These are phyloP conservation scores for Ehretia macrophylla DNA, from an alignment of 257 asterid genomes.

Conservation along the genomic window DNA sequence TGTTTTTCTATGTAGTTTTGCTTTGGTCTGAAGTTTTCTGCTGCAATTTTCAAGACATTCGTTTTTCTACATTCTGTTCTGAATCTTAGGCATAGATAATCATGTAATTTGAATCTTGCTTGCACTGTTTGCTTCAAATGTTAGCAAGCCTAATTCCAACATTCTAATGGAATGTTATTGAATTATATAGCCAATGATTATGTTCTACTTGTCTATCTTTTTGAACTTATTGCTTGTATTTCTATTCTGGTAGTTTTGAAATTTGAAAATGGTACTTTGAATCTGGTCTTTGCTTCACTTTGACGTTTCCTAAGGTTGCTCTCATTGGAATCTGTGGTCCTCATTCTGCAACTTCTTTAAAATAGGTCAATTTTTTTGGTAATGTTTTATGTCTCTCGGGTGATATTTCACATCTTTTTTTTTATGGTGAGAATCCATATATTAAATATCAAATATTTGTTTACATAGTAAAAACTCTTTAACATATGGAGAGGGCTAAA, in stretches of 20 bases:
- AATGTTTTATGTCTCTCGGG: no score
- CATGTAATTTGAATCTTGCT: conserved; percentile 6
- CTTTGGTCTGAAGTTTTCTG: background rate
- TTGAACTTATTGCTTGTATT: conserved; percentile 14
- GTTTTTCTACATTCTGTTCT: background rate
- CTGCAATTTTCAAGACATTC: background rate
- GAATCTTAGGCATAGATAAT: background rate
- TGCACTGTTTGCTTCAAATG: conserved; percentile 29
- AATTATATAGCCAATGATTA: conserved; percentile 8
- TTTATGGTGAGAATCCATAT: no score
- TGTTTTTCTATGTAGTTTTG: background rate
- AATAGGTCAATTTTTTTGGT: no score
- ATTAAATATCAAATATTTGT: no score
- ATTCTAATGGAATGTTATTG: conserved; percentile 17
- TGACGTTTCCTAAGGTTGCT: conserved; percentile 4
- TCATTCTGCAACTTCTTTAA: no score
- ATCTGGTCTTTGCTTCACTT: conserved; percentile 14
- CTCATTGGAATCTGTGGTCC: no score
- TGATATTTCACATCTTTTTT: no score
- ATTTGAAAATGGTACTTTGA: conserved; percentile 29
- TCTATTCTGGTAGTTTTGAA: conserved; percentile 8
- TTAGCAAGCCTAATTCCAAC: conserved; percentile 27
- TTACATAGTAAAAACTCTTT: no score
- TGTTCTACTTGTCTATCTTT: conserved; percentile 1
- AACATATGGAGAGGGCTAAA: no score